Base-by-base conservation (phyloP, 202 grass and related monocot species). In the Alloteropsis angusta region DNA sequence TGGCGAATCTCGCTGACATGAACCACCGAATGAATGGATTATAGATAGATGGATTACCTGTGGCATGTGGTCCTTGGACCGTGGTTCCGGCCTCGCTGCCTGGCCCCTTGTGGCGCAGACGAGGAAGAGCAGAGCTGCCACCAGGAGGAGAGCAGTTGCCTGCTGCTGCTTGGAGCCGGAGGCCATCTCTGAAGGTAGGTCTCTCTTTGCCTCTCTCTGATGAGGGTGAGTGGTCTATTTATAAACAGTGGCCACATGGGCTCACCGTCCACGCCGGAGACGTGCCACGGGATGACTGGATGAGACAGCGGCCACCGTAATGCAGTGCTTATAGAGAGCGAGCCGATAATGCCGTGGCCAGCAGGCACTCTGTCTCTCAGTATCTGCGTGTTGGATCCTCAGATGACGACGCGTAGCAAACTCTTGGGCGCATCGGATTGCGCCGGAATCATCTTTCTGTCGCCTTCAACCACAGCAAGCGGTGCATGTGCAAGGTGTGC, bases 61-160 rank as follows among this genome's bases (percentile, higher is more conserved):
- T 80, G 65, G 38, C 62, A 42, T 35, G 38, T 52, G 77, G 25
- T 7, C 18, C 45, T 6, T 76, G 39, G 72, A 77, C 66, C 42
- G 66, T 9, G 82, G 87, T 21, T 12, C 35, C 2, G 77, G 82
- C 66, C 87, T 72, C 49, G 78, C 72, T 14, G 82, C 72, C 17
- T 82, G 82, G 1, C 25, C 67, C 37, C 41, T 85, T 1, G 65
- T 34, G 18, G 43, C 18, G 78, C 72, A 82, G 48, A 85, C 9
- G 76, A 88, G 78, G 78, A 84, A 76, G 58, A 89, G 50, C 58
- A 88, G 57, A 53, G 59, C 52, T 11, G 87, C 87, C 26, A 44
- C 66, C 65, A 85, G 7, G 49, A 89, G 52, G 59, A 89, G 5
- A 22, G 72, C 42, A 14, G 67, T 22, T 5, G 49, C 5, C 65